Evolutionary conservation across 768 basidiomycete species (phyloP), one percentile per base, ranked within the genome.

Genomic region (Suillus variegatus): DNA sequence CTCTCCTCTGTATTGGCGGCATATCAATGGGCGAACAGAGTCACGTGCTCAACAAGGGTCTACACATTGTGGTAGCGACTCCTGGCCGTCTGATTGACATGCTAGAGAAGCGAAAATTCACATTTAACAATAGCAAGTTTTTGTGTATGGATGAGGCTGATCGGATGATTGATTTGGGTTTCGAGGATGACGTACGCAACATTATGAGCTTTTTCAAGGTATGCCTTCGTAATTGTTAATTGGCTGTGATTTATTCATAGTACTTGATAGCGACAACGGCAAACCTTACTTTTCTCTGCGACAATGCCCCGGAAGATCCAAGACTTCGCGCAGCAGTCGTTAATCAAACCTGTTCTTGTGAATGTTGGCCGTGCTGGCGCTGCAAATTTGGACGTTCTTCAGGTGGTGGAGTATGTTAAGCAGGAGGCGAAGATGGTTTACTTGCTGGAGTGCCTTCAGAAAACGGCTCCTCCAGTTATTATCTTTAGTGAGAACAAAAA

Each of bases 361-460:
- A 99, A 99, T 75, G 96, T 99, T 52, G 97, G 97, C 28, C 91
- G 97, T 73, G 97, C 97, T 8, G 97, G 97, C 72, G 97, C 97
- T 25, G 97, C 97, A 49, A 97, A 96, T 77, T 78, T 99, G 76
- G 97, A 99, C 73, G 95, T 99, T 3, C 83, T 99, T 36, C 95
- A 95, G 73, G 92, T 98, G 38, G 94, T 99, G 25, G 97, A 99
- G 80, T 99, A 97, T 71, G 97, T 99, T 71, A 99, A 99, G 79
- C 95, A 97, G 75, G 97, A 99, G 78, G 97, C 97, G 0, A 99
- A 99, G 79, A 99, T 99, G 97, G 96, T 99, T 1, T 99, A 99
- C 77, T 85, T 99, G 18, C 82, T 99, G 56, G 97, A 99, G 77
- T 98, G 96, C 76, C 78, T 99, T 67, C 97, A 99, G 75, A 99